phyloP scores from a whole-genome alignment of 2,329 filamentous ascomycete genomes.

The Magnaporthiopsis incrustans region DNA sequence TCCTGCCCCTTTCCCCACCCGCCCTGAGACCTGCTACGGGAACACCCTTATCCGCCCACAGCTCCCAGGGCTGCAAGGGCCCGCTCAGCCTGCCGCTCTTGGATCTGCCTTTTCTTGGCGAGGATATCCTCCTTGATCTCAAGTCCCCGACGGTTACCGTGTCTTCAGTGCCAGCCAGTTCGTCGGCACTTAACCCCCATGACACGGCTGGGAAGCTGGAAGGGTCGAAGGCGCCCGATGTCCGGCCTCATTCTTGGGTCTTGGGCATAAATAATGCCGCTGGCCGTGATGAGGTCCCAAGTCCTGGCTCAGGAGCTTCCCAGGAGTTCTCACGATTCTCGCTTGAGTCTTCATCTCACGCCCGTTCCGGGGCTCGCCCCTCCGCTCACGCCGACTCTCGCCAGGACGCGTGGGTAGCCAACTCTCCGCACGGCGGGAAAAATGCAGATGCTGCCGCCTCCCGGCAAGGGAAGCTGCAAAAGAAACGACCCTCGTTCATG shows the following conservation, averaged over 20 bases:
- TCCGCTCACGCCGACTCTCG: background rate
- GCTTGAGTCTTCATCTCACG: background rate
- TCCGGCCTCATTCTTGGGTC: slow-evolving; percentile 46
- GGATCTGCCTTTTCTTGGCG: slow-evolving; percentile 46
- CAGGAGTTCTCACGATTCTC: background rate
- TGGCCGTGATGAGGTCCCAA: background rate
- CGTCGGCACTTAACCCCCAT: slow-evolving; percentile 9
- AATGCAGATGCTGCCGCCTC: background rate
- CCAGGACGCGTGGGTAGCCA: slow-evolving; percentile 28
- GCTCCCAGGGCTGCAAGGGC: slow-evolving; percentile 23
- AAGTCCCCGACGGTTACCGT: slow-evolving; percentile 15
- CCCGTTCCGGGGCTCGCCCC: background rate
- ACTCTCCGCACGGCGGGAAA: slow-evolving; percentile 29
- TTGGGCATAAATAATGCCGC: slow-evolving; percentile 30
- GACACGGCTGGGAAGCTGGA: slow-evolving; percentile 17
- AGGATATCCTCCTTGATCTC: slow-evolving; percentile 33
- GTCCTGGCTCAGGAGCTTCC: background rate
- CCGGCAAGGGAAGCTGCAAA: background rate
- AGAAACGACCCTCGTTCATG: background rate
- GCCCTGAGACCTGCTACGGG: slow-evolving; percentile 2
- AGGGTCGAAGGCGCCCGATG: slow-evolving; percentile 35
- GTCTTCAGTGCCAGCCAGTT: slow-evolving; percentile 10
- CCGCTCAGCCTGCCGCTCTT: slow-evolving; percentile 33
- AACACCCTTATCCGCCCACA: slow-evolving; percentile 2
- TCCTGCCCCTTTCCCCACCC: background rate